Conservation (phyloP, 2,329 filamentous ascomycete genomes). For the Calonectria ilicicola region DNA sequence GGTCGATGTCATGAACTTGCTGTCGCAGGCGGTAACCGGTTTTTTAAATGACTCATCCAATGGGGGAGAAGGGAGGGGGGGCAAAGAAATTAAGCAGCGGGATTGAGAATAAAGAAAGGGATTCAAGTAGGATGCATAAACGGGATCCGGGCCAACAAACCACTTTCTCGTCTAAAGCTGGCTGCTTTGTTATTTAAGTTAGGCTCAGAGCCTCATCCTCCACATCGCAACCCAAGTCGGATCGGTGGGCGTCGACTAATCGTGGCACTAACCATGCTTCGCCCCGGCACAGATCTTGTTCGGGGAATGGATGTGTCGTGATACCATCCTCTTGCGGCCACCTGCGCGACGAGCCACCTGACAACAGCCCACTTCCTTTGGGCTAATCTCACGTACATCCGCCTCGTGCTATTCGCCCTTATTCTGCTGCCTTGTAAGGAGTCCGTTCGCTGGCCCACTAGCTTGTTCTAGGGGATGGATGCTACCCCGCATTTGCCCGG, state of each 20-base stretch:
- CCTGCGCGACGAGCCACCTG: not conserved
- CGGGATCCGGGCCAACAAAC: not conserved
- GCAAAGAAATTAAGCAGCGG: no score
- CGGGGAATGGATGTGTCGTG: not conserved
- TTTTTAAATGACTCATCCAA: not conserved
- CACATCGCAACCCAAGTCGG: not conserved
- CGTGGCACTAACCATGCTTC: not conserved
- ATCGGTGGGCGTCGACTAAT: not conserved
- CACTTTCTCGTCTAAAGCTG: not conserved
- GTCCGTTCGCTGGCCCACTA: not conserved
- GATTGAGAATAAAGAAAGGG: not conserved
- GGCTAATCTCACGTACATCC: not conserved
- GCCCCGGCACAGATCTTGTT: not conserved
- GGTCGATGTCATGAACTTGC: not conserved
- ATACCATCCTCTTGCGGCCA: not conserved
- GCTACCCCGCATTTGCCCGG: constrained; percentile 7
- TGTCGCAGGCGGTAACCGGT: not conserved
- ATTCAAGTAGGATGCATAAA: not conserved
- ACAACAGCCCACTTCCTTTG: not conserved
- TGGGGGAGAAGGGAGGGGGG: no score
- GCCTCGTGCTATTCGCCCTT: not conserved
- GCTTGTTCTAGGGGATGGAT: not conserved
- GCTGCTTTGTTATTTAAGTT: constrained; percentile 4
- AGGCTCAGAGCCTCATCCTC: not conserved
- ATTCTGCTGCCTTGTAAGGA: not conserved